Evolutionary conservation across 345 rosid species (phyloP), one percentile per base, ranked within the genome.

Genomic region (Arabidopsis thaliana): DNA sequence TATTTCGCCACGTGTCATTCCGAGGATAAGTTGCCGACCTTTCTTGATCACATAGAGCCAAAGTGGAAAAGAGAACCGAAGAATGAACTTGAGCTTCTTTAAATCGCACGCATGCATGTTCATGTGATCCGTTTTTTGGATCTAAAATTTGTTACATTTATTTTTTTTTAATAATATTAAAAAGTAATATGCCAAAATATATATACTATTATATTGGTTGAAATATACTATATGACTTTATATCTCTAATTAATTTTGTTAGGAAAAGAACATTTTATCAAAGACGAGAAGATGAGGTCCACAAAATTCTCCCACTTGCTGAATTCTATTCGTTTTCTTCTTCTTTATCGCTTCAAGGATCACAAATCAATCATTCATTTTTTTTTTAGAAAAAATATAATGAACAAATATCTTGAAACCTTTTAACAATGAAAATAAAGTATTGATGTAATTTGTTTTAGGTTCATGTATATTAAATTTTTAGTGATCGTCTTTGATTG

Each of bases 11-110:
- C 62, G 72, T 77, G 68, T 41, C 8, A 57, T 77, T 76, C 72
- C 67, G 61, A 57, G 71, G 76, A 71, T 64, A 71, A 71, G 72
- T 40, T 77, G 72, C 61, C 76, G 72, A 59, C 81, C 77, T 72
- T 65, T 65, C 67, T 58, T 65, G 41, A 32, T 71, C 81, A 38
- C 40, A 6, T 71, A 71, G 77, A 46, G 81, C 67, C 76, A 65
- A 70, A 77, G 80, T 46, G 65, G 12, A 49, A 71, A 64, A 58
- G 67, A 70, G 50, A 55, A 55, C 48, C 51, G 55, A 65, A 77
- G 72, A 77, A 23, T 16, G 72, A 70, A 63, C 42, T 55, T 52
- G 12, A 68, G 41, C 38, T 69, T 68, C 64, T 68, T 75, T 76
- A 61, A 24, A 45, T 69, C 59, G 42, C 44, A 55, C 76, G 71